Evolutionary conservation across 2,329 filamentous ascomycete species (phyloP), one percentile per base, ranked within the genome.

Genomic region (Sporothrix inflata): DNA sequence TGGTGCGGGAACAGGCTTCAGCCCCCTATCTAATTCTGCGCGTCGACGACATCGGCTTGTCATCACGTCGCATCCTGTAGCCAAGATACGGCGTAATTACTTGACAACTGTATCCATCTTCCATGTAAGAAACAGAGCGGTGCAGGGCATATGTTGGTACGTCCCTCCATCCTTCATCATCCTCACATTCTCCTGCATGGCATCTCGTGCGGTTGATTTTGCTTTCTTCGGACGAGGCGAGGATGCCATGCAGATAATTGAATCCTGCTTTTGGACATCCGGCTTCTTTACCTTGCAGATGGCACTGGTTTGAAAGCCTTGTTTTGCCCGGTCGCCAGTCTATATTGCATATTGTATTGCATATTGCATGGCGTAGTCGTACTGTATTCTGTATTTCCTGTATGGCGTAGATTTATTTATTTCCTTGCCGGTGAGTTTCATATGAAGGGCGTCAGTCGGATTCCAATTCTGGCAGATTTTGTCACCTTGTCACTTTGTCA

Each of bases 291-390:
- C 2, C 53, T 24, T 16, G 60, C 34, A 65, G 38, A 65, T 57
- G 53, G 7, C 30, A 19, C 4, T 40, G 9, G 21, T 14, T 11
- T 27, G 14, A 49, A 42, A 65, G 14, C 24, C 42, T 27, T 45
- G 61, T 47, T 65, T 47, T 45, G 40, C 40, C 61, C 24, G 7
- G 40, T 30, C 61, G 61, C 7, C 61, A 65, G 38, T 61, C 57
- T 21, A 61, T 61, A 61, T 63, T 63, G 57, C 57, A 61, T 61
- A 61, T 61, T 60, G 55, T 60, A 60, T 60, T 60, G 55, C 30
- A 40, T 61, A 63, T 61, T 42, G 38, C 45, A 65, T 27, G 38
- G 60, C 38, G 38, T 27, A 19, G 38, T 16, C 38, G 38, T 65
- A 63, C 60, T 45, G 34, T 42, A 42, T 42, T 42, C 16, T 12